Base-by-base conservation (phyloP, 2,329 filamentous ascomycete genomes). In the Xylaria arbuscula region DNA sequence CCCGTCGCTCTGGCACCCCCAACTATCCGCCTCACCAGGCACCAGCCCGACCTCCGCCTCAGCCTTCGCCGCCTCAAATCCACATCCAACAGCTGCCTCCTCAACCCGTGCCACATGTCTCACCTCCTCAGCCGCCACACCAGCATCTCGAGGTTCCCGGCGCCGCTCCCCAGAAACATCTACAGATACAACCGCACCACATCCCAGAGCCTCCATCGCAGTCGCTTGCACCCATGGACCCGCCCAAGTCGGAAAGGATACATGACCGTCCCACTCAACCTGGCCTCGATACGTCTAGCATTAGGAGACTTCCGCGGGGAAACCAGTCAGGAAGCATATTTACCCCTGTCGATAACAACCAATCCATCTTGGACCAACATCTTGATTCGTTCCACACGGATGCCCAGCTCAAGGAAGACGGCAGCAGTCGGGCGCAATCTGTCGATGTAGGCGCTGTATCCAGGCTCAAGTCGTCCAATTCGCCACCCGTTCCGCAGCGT, bases 281-380 rank as follows among this genome's bases (percentile, higher is more conserved):
- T 9, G 74, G 85, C 51, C 76, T 86, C 61, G 87, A 87, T 72
- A 88, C 83, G 57, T 80, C 80, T 42, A 82, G 82, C 19, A 86
- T 89, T 70, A 88, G 88, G 79, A 89, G 87, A 73, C 83, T 92
- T 71, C 90, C 91, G 1, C 92, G 91, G 75, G 90, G 92, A 40
- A 94, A 94, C 78, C 91, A 91, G 24, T 91, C 68, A 15, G 70
- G 94, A 78, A 98, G 94, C 79, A 98, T 99, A 68, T 98, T 98
- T 78, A 99, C 96, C 0, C 96, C 96, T 0, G 97, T 99, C 70
- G 96, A 98, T 75, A 94, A 97, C 78, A 94, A 92, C 74, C 88
- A 93, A 57, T 98, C 94, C 1, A 91, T 98, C 67, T 82, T 98
- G 51, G 93, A 93, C 13, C 93, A 95, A 72, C 94, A 97, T 78